These are phyloP conservation scores for Antitrichia curtipendula DNA, from an alignment of 225 moss, liverwort and hornwort species.

Conservation along the genomic window DNA sequence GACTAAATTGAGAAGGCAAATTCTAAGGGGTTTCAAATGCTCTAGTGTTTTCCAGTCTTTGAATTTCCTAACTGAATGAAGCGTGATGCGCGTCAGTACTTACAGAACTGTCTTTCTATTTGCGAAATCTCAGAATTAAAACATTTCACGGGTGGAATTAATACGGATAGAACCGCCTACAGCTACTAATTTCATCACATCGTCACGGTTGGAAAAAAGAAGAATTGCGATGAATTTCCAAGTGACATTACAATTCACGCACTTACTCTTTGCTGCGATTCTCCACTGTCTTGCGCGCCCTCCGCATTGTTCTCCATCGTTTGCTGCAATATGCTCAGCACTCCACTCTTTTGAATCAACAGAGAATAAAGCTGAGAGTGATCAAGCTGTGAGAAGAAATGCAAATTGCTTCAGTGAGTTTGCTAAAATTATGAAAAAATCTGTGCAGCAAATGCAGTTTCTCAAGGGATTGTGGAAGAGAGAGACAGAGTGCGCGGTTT, in stretches of 20 bases:
- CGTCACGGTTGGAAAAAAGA: neutral
- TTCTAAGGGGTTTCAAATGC: neutral
- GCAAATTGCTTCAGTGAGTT: neutral
- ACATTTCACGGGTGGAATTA: neutral
- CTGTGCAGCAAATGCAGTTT: neutral
- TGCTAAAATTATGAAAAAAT: neutral
- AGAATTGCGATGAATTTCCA: neutral
- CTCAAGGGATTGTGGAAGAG: neutral
- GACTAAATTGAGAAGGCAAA: neutral
- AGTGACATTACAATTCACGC: neutral
- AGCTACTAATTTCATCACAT: neutral
- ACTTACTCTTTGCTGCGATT: conserved; percentile 5
- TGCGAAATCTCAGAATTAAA: neutral
- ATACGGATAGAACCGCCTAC: neutral
- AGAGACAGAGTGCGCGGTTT: neutral
- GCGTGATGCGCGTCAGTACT: neutral
- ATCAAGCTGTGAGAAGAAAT: neutral
- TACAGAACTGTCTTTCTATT: neutral
- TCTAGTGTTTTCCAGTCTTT: neutral
- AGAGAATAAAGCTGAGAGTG: neutral
- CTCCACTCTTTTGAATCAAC: neutral
- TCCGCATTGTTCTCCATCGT: neutral
- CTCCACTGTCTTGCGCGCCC: neutral
- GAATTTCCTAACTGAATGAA: neutral
- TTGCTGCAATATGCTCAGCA: neutral